Conservation (phyloP, 78 protist genomes). For the Polysphondylium violaceum region DNA sequence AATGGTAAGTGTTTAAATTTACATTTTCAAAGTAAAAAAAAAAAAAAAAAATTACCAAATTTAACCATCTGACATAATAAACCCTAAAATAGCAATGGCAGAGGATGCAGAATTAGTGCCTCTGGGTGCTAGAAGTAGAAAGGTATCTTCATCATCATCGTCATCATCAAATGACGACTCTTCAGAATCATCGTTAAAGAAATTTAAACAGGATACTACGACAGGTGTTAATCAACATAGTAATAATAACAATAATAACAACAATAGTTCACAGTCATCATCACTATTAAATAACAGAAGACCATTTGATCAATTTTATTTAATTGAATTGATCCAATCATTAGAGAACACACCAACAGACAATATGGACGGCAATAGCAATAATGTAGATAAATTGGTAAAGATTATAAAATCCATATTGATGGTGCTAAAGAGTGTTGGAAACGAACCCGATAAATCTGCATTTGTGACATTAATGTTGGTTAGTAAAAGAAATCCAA, state of each 20-base stretch:
- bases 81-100: background rate
- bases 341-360: background rate
- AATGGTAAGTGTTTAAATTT: background rate
- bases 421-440: background rate
- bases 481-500: slow-evolving; percentile 4
- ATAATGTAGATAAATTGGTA: background rate
- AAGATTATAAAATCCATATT: slow-evolving; percentile 22
- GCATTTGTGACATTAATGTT: slow-evolving; percentile 23
- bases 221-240: background rate
- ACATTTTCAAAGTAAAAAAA: background rate
- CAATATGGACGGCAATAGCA: background rate
- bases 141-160: background rate
- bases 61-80: background rate
- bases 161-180: background rate
- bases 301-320: slow-evolving; percentile 9
- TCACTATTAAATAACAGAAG: background rate
- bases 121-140: background rate
- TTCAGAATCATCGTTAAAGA: too few species aligned
- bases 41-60: background rate
- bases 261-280: background rate
- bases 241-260: background rate
- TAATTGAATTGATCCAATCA: background rate
- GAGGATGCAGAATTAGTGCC: background rate
- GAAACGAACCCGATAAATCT: slow-evolving; percentile 26
- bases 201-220: background rate